Percentiles rank a stretch among this genome's conserved stretches.
phyloP scores from a whole-genome alignment of 2,329 filamentous ascomycete genomes.

The Venturia asperata region DNA sequence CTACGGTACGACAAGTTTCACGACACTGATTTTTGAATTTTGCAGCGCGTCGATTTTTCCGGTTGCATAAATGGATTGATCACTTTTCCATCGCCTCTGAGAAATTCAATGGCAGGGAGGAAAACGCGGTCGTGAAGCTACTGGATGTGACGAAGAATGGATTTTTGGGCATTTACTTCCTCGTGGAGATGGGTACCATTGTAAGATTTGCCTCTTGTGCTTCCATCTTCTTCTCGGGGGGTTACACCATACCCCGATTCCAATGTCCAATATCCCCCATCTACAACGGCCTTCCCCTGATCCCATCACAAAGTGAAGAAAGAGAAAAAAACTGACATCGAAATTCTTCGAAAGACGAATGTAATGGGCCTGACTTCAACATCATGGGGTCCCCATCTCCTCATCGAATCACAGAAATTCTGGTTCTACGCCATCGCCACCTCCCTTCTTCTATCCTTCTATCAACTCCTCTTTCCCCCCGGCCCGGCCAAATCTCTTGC shows the following conservation, averaged over 20 bases:
- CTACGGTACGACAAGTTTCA: no score
- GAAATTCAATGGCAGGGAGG: not conserved
- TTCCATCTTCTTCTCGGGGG: no score
- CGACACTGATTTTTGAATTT: no score
- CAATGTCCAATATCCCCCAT: no score
- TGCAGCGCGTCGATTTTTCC: constrained; percentile 15
- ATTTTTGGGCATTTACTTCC: constrained; percentile 9
- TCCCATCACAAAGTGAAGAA: no score
- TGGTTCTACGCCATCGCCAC: constrained; percentile 57
- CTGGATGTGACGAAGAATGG: constrained; percentile 14
- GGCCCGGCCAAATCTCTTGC: not conserved
- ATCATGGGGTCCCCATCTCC: constrained; percentile 40
- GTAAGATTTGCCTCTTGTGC: not conserved
- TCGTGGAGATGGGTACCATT: constrained; percentile 13
- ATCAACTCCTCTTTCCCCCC: not conserved
- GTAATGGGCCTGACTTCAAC: constrained; percentile 46
- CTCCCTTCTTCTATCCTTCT: not conserved
- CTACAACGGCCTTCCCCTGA: no score
- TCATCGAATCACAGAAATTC: constrained; percentile 58
- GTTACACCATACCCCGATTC: no score
- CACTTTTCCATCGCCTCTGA: not conserved
- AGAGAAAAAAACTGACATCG: no score
- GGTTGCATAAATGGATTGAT: constrained; percentile 17
- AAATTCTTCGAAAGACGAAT: constrained; percentile 25
- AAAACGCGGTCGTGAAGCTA: not conserved